Evolutionary conservation across 164 flowering plant genomes (phyloP).

Genomic region (Cinnamomum chago): DNA sequence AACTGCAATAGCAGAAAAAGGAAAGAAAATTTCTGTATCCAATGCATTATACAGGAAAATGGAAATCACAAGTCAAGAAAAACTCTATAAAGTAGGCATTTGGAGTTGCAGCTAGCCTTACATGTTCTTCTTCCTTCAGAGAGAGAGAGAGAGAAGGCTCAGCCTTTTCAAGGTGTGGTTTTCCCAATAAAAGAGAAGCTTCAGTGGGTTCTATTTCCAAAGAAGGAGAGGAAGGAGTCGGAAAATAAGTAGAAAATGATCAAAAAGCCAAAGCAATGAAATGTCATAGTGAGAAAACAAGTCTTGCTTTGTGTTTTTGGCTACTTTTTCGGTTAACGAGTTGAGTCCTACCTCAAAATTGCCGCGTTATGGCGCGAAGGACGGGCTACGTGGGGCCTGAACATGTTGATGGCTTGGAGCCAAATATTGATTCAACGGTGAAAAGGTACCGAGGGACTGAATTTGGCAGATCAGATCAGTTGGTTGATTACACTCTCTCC

Average conservation of each 20-base stretch:
- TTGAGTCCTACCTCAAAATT: no score
- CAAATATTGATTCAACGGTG: no score
- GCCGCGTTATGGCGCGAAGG: no score
- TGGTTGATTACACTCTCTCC: no score
- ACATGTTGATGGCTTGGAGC: no score
- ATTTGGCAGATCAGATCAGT: no score
- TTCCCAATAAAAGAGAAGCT: not conserved
- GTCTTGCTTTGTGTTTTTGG: no score
- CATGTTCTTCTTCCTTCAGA: not conserved
- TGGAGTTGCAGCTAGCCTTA: not conserved
- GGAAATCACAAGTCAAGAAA: not conserved
- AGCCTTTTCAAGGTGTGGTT: not conserved
- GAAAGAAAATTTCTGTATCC: not conserved
- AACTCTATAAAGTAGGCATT: not conserved
- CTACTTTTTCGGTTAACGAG: no score
- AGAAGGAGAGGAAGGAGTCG: not conserved
- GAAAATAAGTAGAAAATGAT: not conserved
- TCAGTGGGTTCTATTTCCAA: not conserved
- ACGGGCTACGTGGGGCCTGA: no score
- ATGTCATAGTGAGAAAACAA: not conserved
- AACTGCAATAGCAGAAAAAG: not conserved
- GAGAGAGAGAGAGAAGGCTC: not conserved
- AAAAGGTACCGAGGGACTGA: no score
- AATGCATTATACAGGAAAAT: not conserved
- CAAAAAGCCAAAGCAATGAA: not conserved